Percentiles rank a stretch among this genome's conserved stretches.
phyloP scores from a whole-genome alignment of 192 early-diverging fungal genomes.

The Backusella tuberculispora region DNA sequence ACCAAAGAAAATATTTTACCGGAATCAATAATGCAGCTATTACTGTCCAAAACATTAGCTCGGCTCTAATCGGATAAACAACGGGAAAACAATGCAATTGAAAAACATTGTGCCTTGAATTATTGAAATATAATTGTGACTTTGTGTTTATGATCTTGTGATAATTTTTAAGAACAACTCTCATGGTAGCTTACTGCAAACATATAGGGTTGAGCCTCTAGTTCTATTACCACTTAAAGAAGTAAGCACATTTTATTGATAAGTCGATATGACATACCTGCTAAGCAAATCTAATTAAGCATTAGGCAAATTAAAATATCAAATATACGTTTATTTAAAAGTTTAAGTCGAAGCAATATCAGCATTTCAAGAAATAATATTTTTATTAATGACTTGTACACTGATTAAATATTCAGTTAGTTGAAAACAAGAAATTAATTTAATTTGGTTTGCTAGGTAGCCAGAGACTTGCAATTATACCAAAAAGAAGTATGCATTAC shows the following conservation, averaged over 20 bases:
- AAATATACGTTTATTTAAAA: too few relatives aligned
- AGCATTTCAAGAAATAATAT: too few relatives aligned
- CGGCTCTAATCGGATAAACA: constrained; percentile 8
- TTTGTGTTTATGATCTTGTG: not conserved
- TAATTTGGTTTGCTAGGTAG: too few relatives aligned
- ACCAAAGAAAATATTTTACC: not conserved
- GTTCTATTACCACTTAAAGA: constrained; percentile 1
- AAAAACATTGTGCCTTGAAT: constrained; percentile 3
- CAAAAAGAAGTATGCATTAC: too few relatives aligned
- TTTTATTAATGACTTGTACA: too few relatives aligned
- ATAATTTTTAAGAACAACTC: not conserved
- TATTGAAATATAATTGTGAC: not conserved
- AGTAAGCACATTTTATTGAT: not conserved
- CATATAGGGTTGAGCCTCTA: not conserved
- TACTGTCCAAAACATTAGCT: not conserved
- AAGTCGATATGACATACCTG: not conserved
- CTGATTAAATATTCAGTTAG: too few relatives aligned
- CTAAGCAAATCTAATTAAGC: not conserved
- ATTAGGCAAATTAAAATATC: not conserved
- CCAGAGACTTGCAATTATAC: too few relatives aligned
- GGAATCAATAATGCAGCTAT: not conserved
- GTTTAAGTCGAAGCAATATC: too few relatives aligned
- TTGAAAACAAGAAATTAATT: too few relatives aligned
- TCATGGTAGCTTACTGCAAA: constrained; percentile 1
- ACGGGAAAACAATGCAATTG: not conserved